Evolutionary conservation across 2,329 filamentous ascomycete species (phyloP).

Genomic region (Celoporthe dispersa): DNA sequence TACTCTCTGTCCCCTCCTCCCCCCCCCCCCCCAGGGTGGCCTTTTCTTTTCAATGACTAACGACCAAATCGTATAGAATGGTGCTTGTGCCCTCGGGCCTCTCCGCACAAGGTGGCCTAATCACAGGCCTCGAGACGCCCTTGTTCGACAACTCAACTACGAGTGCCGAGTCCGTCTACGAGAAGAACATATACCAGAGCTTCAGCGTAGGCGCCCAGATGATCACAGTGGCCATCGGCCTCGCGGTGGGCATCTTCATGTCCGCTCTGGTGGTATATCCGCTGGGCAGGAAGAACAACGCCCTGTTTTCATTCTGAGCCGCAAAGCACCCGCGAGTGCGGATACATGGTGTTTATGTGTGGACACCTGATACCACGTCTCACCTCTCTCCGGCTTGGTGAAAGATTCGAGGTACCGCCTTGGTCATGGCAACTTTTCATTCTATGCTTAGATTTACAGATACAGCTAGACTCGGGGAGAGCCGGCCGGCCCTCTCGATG

Average conservation of each 20-base stretch:
- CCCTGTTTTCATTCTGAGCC: slow-evolving; percentile 16
- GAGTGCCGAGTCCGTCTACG: slow-evolving; percentile 4
- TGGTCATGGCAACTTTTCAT: not conserved
- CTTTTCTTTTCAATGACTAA: not conserved
- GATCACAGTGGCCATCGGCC: slow-evolving; percentile 22
- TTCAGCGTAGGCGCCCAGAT: slow-evolving; percentile 26
- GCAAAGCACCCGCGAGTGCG: too few relatives aligned
- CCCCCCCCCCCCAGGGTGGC: too few relatives aligned
- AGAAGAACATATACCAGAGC: slow-evolving; percentile 24
- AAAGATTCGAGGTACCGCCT: not conserved
- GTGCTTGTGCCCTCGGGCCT: slow-evolving; percentile 28
- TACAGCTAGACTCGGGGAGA: not conserved
- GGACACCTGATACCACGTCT: not conserved
- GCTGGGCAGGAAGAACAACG: slow-evolving; percentile 15
- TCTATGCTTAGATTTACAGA: not conserved
- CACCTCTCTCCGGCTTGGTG: not conserved
- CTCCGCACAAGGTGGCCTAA: slow-evolving; percentile 26
- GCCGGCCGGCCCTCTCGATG: not conserved
- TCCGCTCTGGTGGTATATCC: slow-evolving; percentile 19
- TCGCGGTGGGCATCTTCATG: slow-evolving; percentile 18
- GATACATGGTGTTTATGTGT: not conserved
- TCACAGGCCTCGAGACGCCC: slow-evolving; percentile 21
- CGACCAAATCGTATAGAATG: not conserved
- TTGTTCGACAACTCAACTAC: slow-evolving; percentile 22
- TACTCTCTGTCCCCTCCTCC: not conserved